Evolutionary conservation across 257 asterid species (phyloP), one percentile per base, ranked within the genome.

Genomic region (Jasminum sambac): DNA sequence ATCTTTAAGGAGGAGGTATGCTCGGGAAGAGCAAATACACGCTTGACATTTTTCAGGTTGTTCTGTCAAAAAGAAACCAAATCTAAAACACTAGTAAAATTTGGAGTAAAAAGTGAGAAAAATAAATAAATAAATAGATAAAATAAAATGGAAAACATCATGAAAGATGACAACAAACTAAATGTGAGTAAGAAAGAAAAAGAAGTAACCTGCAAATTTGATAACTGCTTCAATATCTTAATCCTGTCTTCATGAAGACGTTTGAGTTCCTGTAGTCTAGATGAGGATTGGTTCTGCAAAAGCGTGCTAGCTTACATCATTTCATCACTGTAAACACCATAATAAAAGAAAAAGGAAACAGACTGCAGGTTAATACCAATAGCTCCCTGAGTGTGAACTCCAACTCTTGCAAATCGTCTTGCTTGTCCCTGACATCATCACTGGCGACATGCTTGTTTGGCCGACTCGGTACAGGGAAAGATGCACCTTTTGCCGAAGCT

Each of bases 231-330:
- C 85, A 91, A 84, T 77, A 84, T 83, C 59, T 80, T 84, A 50
- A 88, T 79, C 88, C 98, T 84, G 70, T 91, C 95, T 80, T 88
- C 95, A 74, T 95, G 96, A 74, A 89, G 90, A 61, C 61, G 78
- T 80, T 87, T 89, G 79, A 91, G 96, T 82, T 95, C 91, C 12
- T 69, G 72, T 71, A 95, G 70, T 40, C 85, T 86, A 76, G 83
- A 83, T 41, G 89, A 50, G 14, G 96, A 88, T 77, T 86, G 88
- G 44, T 87, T 90, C 99, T 95, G 85, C 58, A 67, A 55, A 63
- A 59, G 62, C 70, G 62, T 26, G 57, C 17, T 67, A 61, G 71
- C 64, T 71, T 37, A 60, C 63, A 41, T 48, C 52, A 37, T 42
- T 46, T 37, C 8, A 68, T 3, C 38, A 25, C 48, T 72, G 12